These are phyloP conservation scores for Crataegus laevigata DNA, from an alignment of 306 rosid species.

Conservation along the genomic window DNA sequence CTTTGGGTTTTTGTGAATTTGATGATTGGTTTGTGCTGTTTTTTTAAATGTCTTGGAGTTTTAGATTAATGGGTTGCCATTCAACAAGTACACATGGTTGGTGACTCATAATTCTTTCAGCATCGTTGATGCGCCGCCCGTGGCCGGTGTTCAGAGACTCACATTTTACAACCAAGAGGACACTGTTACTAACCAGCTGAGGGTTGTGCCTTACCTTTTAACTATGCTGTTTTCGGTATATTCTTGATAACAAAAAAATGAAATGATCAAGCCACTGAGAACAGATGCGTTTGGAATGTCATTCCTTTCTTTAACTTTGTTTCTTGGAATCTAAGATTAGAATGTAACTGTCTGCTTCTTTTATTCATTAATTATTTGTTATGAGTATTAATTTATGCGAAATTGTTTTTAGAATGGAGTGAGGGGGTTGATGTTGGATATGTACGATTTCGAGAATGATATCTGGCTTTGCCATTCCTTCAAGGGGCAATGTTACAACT, in stretches of 20 bases:
- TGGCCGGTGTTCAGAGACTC: slow-evolving; percentile 70
- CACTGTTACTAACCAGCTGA: slow-evolving; percentile 75
- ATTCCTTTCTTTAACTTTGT: slow-evolving; percentile 11
- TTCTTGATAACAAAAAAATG: not conserved
- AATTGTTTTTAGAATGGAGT: slow-evolving; percentile 72
- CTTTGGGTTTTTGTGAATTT: not conserved
- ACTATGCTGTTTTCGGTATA: not conserved
- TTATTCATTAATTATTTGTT: not conserved
- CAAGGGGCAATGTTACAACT: slow-evolving; percentile 83
- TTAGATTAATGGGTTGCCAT: slow-evolving; percentile 71
- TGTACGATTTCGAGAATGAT: slow-evolving; percentile 83
- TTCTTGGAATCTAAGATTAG: not conserved
- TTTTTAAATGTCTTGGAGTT: slow-evolving; percentile 1
- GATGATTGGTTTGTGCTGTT: not conserved
- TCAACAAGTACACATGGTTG: slow-evolving; percentile 88
- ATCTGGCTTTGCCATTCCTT: slow-evolving; percentile 99
- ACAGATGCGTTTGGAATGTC: not conserved
- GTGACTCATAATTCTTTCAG: slow-evolving; percentile 92
- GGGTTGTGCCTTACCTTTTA: slow-evolving; percentile 27
- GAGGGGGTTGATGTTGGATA: slow-evolving; percentile 94
- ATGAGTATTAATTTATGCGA: not conserved
- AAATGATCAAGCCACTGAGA: not conserved
- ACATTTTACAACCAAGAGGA: slow-evolving; percentile 93
- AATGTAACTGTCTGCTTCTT: not conserved
- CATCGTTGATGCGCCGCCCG: slow-evolving; percentile 68